Conservation (phyloP, 2,329 filamentous ascomycete genomes). For the Colletotrichum tabaci region DNA sequence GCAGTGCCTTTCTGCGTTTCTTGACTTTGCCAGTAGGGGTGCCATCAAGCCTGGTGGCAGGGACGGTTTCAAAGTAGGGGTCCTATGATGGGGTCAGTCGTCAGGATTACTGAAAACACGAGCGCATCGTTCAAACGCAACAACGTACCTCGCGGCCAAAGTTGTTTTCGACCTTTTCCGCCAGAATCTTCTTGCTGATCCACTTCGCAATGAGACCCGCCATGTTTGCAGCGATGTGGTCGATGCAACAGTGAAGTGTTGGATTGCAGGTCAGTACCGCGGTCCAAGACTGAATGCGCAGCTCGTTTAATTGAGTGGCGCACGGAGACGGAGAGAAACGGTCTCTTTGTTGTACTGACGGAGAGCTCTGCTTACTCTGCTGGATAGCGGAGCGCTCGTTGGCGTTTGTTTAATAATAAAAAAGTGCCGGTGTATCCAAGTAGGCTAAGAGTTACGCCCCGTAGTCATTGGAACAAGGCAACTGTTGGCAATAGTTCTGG, state of each 20-base stretch:
- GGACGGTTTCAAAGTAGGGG: constrained; percentile 89
- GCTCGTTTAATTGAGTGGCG: constrained; percentile 6
- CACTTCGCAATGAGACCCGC: constrained; percentile 67
- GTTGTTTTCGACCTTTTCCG: constrained; percentile 70
- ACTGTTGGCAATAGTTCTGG: not conserved
- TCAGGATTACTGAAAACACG: constrained; percentile 45
- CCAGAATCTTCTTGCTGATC: constrained; percentile 70
- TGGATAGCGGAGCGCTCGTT: not conserved
- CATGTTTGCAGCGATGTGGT: constrained; percentile 57
- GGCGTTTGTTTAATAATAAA: not conserved
- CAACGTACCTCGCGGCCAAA: constrained; percentile 68
- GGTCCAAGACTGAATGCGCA: not conserved
- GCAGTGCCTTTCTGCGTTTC: constrained; percentile 88
- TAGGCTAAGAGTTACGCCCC: not conserved
- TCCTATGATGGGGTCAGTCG: constrained; percentile 71
- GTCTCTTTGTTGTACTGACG: not conserved
- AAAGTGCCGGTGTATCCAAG: not conserved
- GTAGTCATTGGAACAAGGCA: not conserved
- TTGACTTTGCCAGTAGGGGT: constrained; percentile 79
- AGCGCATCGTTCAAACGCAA: not conserved
- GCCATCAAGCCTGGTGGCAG: constrained; percentile 78
- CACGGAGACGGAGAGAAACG: not conserved
- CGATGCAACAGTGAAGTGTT: constrained; percentile 12
- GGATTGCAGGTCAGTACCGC: constrained; percentile 33
- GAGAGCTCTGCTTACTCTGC: not conserved